Conservation (phyloP, 2,329 filamentous ascomycete genomes). For the Microdochium bolleyi region DNA sequence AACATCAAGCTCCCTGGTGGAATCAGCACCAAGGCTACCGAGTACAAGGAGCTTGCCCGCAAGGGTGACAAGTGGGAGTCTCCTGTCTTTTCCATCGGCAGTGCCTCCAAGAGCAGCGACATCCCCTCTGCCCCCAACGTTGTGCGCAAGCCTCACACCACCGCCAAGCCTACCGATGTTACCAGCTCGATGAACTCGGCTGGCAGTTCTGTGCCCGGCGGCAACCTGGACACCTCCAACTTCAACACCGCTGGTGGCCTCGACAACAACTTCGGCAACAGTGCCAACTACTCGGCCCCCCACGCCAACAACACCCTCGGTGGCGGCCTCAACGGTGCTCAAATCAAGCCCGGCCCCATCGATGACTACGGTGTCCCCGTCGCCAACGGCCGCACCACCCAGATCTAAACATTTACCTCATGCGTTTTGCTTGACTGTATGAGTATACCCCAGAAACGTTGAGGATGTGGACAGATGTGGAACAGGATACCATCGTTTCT, state of each 20-base stretch:
- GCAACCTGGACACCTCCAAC: not conserved
- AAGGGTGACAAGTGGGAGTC: constrained; percentile 95
- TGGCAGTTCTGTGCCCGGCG: too few species aligned
- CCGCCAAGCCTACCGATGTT: not conserved
- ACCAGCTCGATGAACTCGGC: not conserved
- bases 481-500: too few species aligned
- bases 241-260: not conserved
- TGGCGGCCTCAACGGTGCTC: not conserved
- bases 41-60: constrained; percentile 79
- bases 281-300: too few species aligned
- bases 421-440: not conserved
- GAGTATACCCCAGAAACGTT: not conserved
- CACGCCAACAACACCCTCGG: not conserved
- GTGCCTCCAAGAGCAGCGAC: constrained; percentile 61
- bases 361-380: not conserved
- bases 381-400: not conserved
- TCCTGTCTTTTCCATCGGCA: constrained; percentile 83
- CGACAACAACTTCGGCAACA: not conserved
- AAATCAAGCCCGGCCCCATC: not conserved
- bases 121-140: constrained; percentile 55
- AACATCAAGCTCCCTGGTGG: constrained; percentile 78
- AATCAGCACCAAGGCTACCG: constrained; percentile 87
- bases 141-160: constrained; percentile 34
- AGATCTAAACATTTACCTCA: not conserved
- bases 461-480: too few species aligned